phyloP scores from a whole-genome alignment of 345 rosid species.

The Eucalyptus tenuipes region DNA sequence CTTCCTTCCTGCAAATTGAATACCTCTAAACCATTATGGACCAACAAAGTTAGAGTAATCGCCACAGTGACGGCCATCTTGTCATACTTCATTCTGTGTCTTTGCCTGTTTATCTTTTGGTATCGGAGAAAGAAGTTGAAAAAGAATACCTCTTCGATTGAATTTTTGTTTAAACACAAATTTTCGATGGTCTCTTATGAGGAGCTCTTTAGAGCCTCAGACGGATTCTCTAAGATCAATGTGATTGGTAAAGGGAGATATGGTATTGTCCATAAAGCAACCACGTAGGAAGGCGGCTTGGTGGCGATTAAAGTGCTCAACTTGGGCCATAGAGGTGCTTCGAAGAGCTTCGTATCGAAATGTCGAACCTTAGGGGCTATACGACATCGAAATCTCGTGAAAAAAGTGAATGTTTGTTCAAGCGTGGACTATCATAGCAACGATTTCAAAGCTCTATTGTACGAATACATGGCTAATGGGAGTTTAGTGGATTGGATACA shows the following conservation, averaged over 20 bases:
- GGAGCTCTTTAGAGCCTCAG: no score
- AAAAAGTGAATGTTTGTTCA: not conserved
- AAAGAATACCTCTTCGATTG: no score
- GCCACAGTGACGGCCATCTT: rapidly evolving
- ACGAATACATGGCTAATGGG: not conserved
- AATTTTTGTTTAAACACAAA: rapidly evolving
- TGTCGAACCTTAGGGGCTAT: not conserved
- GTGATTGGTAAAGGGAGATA: not conserved
- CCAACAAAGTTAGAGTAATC: no score
- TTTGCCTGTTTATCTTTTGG: no score
- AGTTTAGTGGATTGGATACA: not conserved
- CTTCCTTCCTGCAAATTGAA: no score
- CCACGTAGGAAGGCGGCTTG: not conserved
- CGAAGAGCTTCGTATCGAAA: not conserved
- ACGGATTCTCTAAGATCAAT: not conserved
- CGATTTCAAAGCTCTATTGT: not conserved
- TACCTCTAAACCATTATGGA: no score
- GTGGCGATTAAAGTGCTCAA: not conserved
- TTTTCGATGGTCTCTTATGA: no score
- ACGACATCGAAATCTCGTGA: not conserved
- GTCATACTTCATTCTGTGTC: no score
- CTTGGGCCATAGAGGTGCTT: not conserved
- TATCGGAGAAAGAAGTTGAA: rapidly evolving
- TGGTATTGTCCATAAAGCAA: not conserved
- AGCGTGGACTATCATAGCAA: rapidly evolving